Conservation (phyloP, 2,329 filamentous ascomycete genomes). For the Magnaporthiopsis incrustans region DNA sequence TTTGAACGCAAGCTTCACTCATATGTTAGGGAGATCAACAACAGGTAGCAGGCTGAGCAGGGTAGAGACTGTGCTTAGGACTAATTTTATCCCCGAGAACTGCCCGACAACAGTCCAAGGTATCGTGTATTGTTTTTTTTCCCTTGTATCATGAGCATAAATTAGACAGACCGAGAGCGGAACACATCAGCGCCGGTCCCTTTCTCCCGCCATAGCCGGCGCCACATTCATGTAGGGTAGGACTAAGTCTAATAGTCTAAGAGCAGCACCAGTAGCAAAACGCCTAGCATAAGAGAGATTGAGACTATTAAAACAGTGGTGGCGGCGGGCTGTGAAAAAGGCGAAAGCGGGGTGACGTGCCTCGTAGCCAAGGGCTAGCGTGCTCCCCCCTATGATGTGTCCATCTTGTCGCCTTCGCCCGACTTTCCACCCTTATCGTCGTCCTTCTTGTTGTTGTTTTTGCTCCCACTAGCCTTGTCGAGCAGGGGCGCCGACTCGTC, state of each 20-base stretch:
- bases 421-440: conserved; percentile 35
- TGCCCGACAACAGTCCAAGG: background rate
- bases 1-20: conserved; percentile 82
- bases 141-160: background rate
- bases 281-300: background rate
- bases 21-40: conserved; percentile 69
- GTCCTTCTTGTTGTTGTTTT: conserved; percentile 43
- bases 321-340: background rate
- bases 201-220: background rate
- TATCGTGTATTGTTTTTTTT: background rate
- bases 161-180: background rate
- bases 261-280: background rate
- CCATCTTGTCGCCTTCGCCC: conserved; percentile 73
- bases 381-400: conserved; percentile 58
- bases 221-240: background rate
- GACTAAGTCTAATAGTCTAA: background rate
- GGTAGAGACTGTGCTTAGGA: background rate
- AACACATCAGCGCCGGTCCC: background rate
- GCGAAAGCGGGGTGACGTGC: background rate
- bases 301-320: background rate
- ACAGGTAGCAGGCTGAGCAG: conserved; percentile 28
- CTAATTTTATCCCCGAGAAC: background rate
- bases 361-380: background rate
- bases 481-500: conserved; percentile 59
- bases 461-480: conserved; percentile 54